Percentiles rank a stretch among this genome's conserved stretches.
Conservation (phyloP, 78 protist species). For the Dictyostelium citrinum region DNA sequence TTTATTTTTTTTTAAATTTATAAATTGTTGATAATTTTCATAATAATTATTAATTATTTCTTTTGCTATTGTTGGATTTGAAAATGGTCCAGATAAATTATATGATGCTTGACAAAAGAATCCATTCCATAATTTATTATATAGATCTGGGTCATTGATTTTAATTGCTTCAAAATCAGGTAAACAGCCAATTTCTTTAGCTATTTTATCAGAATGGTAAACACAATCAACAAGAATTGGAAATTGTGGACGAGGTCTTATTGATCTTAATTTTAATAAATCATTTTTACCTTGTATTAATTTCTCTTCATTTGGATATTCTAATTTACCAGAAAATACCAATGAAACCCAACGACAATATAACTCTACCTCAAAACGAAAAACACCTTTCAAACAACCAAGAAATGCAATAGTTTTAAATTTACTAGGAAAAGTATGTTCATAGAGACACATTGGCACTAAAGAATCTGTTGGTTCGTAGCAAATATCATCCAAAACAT, state of each 20-base stretch:
- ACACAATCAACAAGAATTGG: neutral
- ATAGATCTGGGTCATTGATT: neutral
- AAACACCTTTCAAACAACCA: neutral
- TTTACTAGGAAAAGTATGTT: neutral
- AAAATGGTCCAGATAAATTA: neutral
- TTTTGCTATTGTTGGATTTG: neutral
- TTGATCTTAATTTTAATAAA: neutral
- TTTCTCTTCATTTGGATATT: neutral
- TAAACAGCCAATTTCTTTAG: neutral
- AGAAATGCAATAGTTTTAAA: neutral
- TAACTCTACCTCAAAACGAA: neutral
- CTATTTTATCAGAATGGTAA: neutral
- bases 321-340: neutral
- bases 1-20: no score
- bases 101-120: neutral
- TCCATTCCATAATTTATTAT: neutral
- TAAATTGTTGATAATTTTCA: neutral
- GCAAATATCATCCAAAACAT: neutral
- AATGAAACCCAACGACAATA: neutral
- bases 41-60: neutral
- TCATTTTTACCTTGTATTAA: neutral
- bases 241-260: neutral
- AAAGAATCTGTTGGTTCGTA: neutral
- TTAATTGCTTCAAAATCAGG: neutral
- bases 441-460: neutral